These are phyloP conservation scores for Venturia oleaginea DNA, from an alignment of 2,329 filamentous ascomycete genomes.

Conservation along the genomic window DNA sequence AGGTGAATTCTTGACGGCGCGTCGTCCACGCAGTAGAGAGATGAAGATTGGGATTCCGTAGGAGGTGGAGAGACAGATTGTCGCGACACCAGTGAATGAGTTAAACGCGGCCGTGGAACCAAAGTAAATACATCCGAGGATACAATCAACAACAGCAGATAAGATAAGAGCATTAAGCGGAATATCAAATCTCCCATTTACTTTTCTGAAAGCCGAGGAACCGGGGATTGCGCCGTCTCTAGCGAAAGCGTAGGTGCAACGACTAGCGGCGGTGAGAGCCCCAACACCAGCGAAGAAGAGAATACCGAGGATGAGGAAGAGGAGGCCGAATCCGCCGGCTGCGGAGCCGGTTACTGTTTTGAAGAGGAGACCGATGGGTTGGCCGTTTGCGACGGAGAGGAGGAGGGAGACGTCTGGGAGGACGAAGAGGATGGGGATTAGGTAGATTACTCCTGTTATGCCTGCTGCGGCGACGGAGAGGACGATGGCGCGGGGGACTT, in stretches of 20 bases:
- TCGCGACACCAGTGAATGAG: conserved; percentile 71
- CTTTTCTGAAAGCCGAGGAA: conserved; percentile 55
- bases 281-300: conserved; percentile 68
- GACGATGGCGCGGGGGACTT: conserved; percentile 58
- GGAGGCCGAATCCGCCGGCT: conserved; percentile 62
- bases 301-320: conserved; percentile 69
- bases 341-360: conserved; percentile 65
- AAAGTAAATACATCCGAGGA: conserved; percentile 72
- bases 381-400: conserved; percentile 57
- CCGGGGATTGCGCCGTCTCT: conserved; percentile 67
- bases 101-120: conserved; percentile 69
- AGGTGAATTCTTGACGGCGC: conserved; percentile 53
- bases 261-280: conserved; percentile 62
- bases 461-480: conserved; percentile 59
- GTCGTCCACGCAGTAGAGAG: conserved; percentile 56
- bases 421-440: conserved; percentile 68
- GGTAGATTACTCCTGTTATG: conserved; percentile 56
- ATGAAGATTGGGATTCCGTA: conserved; percentile 71
- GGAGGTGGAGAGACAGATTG: conserved; percentile 66
- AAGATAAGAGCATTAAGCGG: conserved; percentile 62
- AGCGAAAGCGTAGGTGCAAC: conserved; percentile 69
- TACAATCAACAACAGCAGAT: conserved; percentile 58
- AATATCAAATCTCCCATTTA: conserved; percentile 57
- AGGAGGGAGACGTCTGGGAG: conserved; percentile 54
- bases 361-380: conserved; percentile 69